phyloP scores from a whole-genome alignment of 108 stramenopile genomes.

The Nitzschia inconspicua region DNA sequence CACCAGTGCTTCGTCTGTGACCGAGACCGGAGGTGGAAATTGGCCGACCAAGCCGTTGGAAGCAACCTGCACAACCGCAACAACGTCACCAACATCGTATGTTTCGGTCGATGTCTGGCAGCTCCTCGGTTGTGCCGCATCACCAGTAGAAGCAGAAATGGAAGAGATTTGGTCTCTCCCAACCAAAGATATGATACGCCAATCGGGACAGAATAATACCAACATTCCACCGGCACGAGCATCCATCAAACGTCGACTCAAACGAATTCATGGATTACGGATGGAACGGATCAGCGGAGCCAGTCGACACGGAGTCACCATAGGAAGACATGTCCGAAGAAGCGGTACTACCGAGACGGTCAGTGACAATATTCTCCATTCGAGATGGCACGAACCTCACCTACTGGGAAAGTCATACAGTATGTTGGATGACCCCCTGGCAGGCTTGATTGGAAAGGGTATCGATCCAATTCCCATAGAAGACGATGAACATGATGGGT shows the following conservation, averaged over 20 bases:
- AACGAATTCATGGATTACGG: constrained; percentile 24
- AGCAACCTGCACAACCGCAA: not conserved
- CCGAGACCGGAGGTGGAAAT: not conserved
- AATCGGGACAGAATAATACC: not conserved
- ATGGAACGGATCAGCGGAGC: constrained; percentile 14
- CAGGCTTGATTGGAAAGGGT: constrained; percentile 1
- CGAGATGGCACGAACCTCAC: not conserved
- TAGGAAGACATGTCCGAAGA: not conserved
- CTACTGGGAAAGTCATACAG: not conserved
- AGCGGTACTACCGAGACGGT: not conserved
- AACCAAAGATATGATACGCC: not conserved
- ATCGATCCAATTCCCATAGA: constrained; percentile 10
- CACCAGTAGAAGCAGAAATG: constrained; percentile 12
- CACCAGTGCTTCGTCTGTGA: not conserved
- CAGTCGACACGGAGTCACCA: constrained; percentile 27
- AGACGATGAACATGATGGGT: constrained; percentile 20
- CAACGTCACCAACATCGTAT: not conserved
- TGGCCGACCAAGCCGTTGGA: not conserved
- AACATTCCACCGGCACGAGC: not conserved
- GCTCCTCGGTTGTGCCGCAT: constrained; percentile 21
- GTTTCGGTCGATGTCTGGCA: constrained; percentile 21
- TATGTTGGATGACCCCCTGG: constrained; percentile 2
- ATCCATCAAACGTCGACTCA: constrained; percentile 12
- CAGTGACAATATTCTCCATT: not conserved
- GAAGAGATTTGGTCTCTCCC: constrained; percentile 22